Percentiles rank a stretch among this genome's conserved stretches.
Evolutionary conservation across 2,329 filamentous ascomycete genomes (phyloP).

Genomic region (Pleomassaria siparia): DNA sequence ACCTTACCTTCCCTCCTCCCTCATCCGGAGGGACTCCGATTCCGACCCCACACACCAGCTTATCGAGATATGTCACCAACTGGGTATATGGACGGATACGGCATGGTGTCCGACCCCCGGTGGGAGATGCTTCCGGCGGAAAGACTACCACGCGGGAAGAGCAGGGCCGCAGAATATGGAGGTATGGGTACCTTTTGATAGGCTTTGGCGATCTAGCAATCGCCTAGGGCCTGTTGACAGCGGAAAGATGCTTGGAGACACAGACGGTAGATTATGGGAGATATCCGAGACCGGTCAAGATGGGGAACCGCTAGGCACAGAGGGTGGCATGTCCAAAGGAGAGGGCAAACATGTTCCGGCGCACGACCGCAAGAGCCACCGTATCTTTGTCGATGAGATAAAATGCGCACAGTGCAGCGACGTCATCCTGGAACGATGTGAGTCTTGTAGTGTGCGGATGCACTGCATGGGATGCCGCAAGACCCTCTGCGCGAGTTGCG

Average conservation of each 20-base stretch:
- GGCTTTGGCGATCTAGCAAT: conserved; percentile 61
- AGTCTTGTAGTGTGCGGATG: conserved; percentile 63
- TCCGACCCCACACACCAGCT: conserved; percentile 63
- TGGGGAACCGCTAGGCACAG: conserved; percentile 58
- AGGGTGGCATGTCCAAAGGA: conserved; percentile 45
- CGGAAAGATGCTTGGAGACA: conserved; percentile 32
- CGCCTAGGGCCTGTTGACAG: conserved; percentile 53
- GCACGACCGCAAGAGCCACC: conserved; percentile 57
- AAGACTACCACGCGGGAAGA: conserved; percentile 59
- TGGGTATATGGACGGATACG: conserved; percentile 63
- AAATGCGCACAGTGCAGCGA: conserved; percentile 58
- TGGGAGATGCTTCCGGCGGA: conserved; percentile 57
- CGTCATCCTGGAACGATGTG: conserved; percentile 57
- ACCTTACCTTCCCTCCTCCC: conserved; percentile 59
- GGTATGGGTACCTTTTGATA: conserved; percentile 64
- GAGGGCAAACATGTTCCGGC: conserved; percentile 58
- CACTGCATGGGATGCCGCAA: conserved; percentile 63
- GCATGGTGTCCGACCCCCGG: conserved; percentile 63
- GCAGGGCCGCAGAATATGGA: conserved; percentile 58
- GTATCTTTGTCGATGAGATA: conserved; percentile 54
- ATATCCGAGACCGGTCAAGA: conserved; percentile 56
- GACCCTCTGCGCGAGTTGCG: conserved; percentile 62
- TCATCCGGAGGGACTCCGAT: conserved; percentile 59
- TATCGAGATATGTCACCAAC: conserved; percentile 59
- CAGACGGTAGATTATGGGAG: conserved; percentile 59